phyloP scores from a whole-genome alignment of 225 moss, liverwort and hornwort species.

The Pseudisothecium myosuroides region DNA sequence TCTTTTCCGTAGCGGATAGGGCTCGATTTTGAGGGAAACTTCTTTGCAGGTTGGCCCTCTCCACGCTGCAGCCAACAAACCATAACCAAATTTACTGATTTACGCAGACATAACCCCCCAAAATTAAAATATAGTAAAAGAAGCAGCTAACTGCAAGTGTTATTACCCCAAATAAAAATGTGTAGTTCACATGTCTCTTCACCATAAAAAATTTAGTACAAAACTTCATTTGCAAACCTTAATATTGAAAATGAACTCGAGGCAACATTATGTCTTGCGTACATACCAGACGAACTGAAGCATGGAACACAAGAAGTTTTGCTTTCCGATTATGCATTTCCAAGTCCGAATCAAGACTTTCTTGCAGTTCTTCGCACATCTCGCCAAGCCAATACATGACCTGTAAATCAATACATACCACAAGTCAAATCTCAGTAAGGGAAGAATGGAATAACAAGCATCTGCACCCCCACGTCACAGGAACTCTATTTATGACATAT shows the following conservation, averaged over 20 bases:
- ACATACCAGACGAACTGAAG: constrained; percentile 51
- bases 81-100: not conserved
- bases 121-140: not conserved
- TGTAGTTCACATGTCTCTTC: not conserved
- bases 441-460: not conserved
- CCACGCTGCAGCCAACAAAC: constrained; percentile 18
- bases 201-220: not conserved
- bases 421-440: not conserved
- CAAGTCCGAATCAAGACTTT: constrained; percentile 72
- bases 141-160: not conserved
- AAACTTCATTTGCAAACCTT: not conserved
- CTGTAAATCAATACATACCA: constrained; percentile 16
- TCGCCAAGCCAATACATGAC: constrained; percentile 80
- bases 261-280: not conserved
- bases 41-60: constrained; percentile 39
- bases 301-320: constrained; percentile 65
- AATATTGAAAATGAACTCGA: not conserved
- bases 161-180: not conserved
- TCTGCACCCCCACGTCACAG: not conserved
- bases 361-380: constrained; percentile 73
- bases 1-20: constrained; percentile 72
- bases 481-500: not conserved
- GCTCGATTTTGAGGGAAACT: constrained; percentile 78
- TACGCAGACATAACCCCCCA: not conserved
- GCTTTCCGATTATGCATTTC: constrained; percentile 71